A percentile compares a stretch with the other conserved stretches of the same genome.
Conservation (phyloP, 169 alveolate genomes). For the Eimeria necatrix region DNA sequence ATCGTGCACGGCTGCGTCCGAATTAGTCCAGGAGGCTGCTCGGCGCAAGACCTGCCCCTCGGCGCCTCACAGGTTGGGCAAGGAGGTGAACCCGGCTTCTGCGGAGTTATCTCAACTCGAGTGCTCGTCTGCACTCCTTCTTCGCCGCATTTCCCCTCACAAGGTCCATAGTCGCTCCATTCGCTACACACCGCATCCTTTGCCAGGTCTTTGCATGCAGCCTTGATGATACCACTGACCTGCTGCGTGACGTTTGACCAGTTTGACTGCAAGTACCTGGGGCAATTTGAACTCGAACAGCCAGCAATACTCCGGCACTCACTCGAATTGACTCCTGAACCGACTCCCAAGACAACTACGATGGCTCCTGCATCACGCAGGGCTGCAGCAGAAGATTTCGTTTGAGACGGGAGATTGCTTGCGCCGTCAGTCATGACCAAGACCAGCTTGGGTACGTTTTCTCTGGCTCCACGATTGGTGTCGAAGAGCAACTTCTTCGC, state of each 20-base stretch:
- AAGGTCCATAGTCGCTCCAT: constrained; percentile 84
- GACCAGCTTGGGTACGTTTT: constrained; percentile 52
- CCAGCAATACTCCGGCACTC: constrained; percentile 75
- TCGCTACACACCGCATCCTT: constrained; percentile 82
- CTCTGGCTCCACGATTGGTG: background rate
- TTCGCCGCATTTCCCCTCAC: constrained; percentile 83
- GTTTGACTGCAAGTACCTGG: constrained; percentile 47
- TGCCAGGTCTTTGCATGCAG: constrained; percentile 77
- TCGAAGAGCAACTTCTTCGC: background rate
- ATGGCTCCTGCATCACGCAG: constrained; percentile 51
- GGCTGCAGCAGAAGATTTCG: background rate
- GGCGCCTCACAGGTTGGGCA: constrained; percentile 75
- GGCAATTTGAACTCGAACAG: constrained; percentile 1
- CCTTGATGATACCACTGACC: constrained; percentile 17
- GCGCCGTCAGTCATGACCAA: constrained; percentile 74
- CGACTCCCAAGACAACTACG: constrained; percentile 63
- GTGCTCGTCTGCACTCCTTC: constrained; percentile 77
- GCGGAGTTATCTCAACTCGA: constrained; percentile 73
- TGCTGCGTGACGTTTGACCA: constrained; percentile 43
- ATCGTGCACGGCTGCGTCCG: constrained; percentile 30
- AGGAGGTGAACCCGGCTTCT: constrained; percentile 74
- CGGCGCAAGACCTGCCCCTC: constrained; percentile 73
- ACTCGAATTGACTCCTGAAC: background rate
- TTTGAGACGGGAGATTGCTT: background rate
- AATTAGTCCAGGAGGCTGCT: constrained; percentile 64